Conservation (phyloP, 2,329 filamentous ascomycete genomes). For the Huntiella bhutanensis region DNA sequence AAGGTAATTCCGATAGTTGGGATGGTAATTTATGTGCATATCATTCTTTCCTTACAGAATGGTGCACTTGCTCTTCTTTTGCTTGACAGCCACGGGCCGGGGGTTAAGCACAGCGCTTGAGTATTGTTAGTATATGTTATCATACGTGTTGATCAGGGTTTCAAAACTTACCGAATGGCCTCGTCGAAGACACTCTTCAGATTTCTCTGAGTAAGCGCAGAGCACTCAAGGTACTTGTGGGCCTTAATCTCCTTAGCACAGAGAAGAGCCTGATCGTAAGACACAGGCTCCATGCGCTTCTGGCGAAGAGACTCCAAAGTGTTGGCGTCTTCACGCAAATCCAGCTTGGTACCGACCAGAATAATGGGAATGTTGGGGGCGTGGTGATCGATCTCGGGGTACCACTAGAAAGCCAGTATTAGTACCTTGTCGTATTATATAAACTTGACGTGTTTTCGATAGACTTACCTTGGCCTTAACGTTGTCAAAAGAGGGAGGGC, state of each 20-base stretch:
- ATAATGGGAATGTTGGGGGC: slow-evolving; percentile 92
- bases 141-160: not conserved
- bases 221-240: slow-evolving; percentile 96
- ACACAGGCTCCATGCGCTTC: slow-evolving; percentile 94
- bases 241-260: slow-evolving; percentile 89
- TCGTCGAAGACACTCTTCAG: slow-evolving; percentile 98
- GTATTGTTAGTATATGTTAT: slow-evolving; percentile 16
- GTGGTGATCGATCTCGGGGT: slow-evolving; percentile 92
- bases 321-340: slow-evolving; percentile 72
- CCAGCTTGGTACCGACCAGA: slow-evolving; percentile 89
- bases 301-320: slow-evolving; percentile 67
- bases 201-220: slow-evolving; percentile 87
- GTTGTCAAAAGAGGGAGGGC: slow-evolving; percentile 95
- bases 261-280: slow-evolving; percentile 75
- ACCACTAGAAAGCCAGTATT: slow-evolving; percentile 45
- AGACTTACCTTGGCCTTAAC: slow-evolving; percentile 79
- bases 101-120: slow-evolving; percentile 53
- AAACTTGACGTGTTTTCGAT: not conserved
- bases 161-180: slow-evolving; percentile 59
- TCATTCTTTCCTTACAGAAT: slow-evolving; percentile 35
- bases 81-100: slow-evolving; percentile 34
- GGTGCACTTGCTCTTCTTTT: slow-evolving; percentile 49
- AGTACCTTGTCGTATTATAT: not conserved
- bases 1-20: too few relatives aligned
- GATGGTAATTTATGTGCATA: not conserved